Percentiles rank a stretch among this genome's conserved stretches.
These are phyloP conservation scores for Tolypocladium guangdongense DNA, from an alignment of 2,329 filamentous ascomycete species.

Conservation along the genomic window DNA sequence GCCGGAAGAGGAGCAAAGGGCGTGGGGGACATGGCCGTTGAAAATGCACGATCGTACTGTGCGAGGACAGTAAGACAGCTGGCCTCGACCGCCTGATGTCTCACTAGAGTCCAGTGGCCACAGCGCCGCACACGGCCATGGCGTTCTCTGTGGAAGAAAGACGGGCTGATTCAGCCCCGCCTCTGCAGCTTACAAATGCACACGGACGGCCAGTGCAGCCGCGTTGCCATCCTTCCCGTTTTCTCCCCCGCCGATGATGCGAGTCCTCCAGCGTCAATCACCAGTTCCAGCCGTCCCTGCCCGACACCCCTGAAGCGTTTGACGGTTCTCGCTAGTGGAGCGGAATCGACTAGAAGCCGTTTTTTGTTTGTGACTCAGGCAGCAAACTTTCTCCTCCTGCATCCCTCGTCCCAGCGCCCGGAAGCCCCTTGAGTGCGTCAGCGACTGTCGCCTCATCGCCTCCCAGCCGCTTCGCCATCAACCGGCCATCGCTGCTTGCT, in stretches of 20 bases:
- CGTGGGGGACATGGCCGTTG: background rate
- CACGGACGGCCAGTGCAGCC: background rate
- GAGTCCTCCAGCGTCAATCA: background rate
- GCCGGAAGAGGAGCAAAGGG: background rate
- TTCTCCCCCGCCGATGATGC: background rate
- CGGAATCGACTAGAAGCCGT: slow-evolving; percentile 16
- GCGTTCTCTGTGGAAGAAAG: background rate
- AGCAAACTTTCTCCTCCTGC: slow-evolving; percentile 13
- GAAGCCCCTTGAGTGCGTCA: slow-evolving; percentile 2
- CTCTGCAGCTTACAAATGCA: background rate
- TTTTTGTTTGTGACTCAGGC: slow-evolving; percentile 24
- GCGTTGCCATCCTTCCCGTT: background rate
- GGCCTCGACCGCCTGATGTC: background rate
- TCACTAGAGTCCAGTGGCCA: background rate
- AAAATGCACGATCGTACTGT: background rate
- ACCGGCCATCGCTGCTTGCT: background rate
- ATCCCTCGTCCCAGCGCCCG: background rate
- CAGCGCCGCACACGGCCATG: background rate
- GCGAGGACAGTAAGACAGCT: background rate
- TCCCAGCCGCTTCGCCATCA: background rate
- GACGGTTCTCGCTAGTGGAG: background rate
- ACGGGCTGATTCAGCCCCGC: background rate
- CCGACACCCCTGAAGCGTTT: background rate
- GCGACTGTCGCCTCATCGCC: background rate
- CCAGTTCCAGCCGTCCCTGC: background rate